These are phyloP conservation scores for Aspergillus phoenicis DNA, from an alignment of 2,329 filamentous ascomycete species.

Conservation along the genomic window DNA sequence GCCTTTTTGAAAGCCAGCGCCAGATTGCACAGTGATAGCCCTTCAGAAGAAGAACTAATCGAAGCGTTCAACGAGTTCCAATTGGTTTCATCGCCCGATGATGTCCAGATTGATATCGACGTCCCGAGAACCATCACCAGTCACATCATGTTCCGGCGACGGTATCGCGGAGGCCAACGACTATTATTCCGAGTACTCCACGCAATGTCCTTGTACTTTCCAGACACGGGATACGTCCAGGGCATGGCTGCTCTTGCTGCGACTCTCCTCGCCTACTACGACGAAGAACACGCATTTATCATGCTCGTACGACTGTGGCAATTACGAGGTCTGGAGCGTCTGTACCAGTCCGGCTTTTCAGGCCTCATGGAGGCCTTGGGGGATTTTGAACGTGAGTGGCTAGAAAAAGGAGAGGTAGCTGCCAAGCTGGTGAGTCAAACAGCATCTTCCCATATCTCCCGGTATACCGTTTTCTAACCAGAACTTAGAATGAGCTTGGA, in stretches of 20 bases:
- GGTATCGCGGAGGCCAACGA: slow-evolving; percentile 90
- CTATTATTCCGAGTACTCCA: slow-evolving; percentile 91
- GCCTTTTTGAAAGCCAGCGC: slow-evolving; percentile 83
- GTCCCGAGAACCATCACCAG: slow-evolving; percentile 92
- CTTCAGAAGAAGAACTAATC: slow-evolving; percentile 71
- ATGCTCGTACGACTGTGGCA: slow-evolving; percentile 97
- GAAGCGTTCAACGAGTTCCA: slow-evolving; percentile 73
- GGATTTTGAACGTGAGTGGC: slow-evolving; percentile 84
- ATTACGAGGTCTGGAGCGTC: slow-evolving; percentile 77
- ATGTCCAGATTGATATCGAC: slow-evolving; percentile 95
- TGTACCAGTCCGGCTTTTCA: slow-evolving; percentile 82
- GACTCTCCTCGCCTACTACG: slow-evolving; percentile 92
- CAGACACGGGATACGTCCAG: slow-evolving; percentile 91
- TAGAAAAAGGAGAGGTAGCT: slow-evolving; percentile 75
- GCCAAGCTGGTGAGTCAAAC: slow-evolving; percentile 65
- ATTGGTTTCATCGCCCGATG: slow-evolving; percentile 75
- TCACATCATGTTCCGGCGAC: slow-evolving; percentile 94
- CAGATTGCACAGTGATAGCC: slow-evolving; percentile 61
- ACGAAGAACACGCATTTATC: slow-evolving; percentile 90
- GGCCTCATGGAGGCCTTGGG: slow-evolving; percentile 83
- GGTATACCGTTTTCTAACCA: not conserved
- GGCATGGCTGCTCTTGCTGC: slow-evolving; percentile 95
- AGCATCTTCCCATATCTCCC: not conserved
- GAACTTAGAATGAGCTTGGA: slow-evolving; percentile 61
- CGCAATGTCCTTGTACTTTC: slow-evolving; percentile 86